Percentiles rank a stretch among this genome's conserved stretches.
Evolutionary conservation across 2,329 filamentous ascomycete species (phyloP).

Genomic region (Thermoascus crustaceus): DNA sequence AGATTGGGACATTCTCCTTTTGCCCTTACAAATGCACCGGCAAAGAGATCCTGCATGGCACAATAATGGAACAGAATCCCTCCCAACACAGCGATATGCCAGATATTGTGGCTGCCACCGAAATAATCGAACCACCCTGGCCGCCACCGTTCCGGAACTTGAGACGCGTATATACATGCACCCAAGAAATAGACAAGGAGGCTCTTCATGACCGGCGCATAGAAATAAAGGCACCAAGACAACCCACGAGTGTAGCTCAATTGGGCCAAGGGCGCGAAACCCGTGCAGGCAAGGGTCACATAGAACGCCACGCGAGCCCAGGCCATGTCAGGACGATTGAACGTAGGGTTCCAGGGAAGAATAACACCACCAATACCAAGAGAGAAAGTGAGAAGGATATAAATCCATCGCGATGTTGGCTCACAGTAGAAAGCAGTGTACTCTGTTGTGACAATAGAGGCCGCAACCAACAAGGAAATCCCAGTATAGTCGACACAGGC

Average conservation of each 20-base stretch:
- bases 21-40: conserved; percentile 63
- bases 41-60: conserved; percentile 93
- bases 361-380: conserved; percentile 83
- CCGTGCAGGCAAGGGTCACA: conserved; percentile 75
- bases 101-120: conserved; percentile 92
- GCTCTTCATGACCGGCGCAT: conserved; percentile 77
- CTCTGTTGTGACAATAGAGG: conserved; percentile 95
- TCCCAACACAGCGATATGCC: conserved; percentile 89
- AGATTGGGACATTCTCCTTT: conserved; percentile 38
- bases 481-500: conserved; percentile 98
- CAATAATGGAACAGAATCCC: conserved; percentile 96
- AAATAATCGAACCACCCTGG: conserved; percentile 93
- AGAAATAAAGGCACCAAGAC: conserved; percentile 81
- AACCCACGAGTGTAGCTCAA: conserved; percentile 68
- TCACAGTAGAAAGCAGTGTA: conserved; percentile 99
- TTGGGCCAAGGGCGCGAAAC: conserved; percentile 81
- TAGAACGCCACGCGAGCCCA: conserved; percentile 92
- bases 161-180: conserved; percentile 80
- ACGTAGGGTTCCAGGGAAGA: conserved; percentile 89
- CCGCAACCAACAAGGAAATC: conserved; percentile 84
- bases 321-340: conserved; percentile 86
- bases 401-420: conserved; percentile 73
- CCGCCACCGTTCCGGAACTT: conserved; percentile 85
- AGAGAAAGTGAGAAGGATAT: conserved; percentile 71
- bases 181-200: conserved; percentile 78